These are phyloP conservation scores for Apium graveolens DNA, from an alignment of 129 eudicot species.

Conservation along the genomic window DNA sequence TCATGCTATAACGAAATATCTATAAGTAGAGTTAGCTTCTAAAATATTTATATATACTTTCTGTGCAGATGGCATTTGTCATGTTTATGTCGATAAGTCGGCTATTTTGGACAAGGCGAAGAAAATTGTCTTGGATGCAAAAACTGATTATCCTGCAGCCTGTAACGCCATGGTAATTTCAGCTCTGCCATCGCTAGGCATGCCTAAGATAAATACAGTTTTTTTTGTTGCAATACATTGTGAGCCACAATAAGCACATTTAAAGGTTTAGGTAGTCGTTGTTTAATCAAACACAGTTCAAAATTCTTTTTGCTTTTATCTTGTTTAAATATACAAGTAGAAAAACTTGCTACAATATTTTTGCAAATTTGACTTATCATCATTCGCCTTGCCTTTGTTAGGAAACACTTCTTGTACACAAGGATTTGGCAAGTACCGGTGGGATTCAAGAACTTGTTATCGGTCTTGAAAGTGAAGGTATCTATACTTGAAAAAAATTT, in stretches of 20 bases:
- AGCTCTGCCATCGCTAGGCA: not conserved
- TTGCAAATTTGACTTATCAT: slow-evolving; percentile 3
- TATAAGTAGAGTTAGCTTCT: not conserved
- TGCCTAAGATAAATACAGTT: not conserved
- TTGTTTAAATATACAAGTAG: not conserved
- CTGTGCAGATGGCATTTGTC: slow-evolving; percentile 84
- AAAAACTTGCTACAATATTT: not conserved
- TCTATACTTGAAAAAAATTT: not conserved
- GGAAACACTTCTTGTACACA: slow-evolving; percentile 94
- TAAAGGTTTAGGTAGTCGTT: not conserved
- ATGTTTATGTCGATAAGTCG: slow-evolving; percentile 71
- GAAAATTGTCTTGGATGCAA: slow-evolving; percentile 60
- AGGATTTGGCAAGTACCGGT: slow-evolving; percentile 42
- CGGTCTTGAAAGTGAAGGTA: slow-evolving; percentile 65
- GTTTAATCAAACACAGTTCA: not conserved
- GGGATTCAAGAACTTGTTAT: slow-evolving; percentile 49
- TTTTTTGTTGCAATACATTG: not conserved
- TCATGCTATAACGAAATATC: not conserved
- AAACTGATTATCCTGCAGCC: slow-evolving; percentile 93
- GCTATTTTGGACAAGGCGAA: slow-evolving; percentile 87
- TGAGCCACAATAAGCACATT: not conserved
- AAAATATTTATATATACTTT: not conserved
- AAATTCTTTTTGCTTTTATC: not conserved
- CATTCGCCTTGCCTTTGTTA: slow-evolving; percentile 9
- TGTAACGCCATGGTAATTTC: slow-evolving; percentile 80